Conservation (phyloP, 306 rosid species). For the Rosa rugosa region DNA sequence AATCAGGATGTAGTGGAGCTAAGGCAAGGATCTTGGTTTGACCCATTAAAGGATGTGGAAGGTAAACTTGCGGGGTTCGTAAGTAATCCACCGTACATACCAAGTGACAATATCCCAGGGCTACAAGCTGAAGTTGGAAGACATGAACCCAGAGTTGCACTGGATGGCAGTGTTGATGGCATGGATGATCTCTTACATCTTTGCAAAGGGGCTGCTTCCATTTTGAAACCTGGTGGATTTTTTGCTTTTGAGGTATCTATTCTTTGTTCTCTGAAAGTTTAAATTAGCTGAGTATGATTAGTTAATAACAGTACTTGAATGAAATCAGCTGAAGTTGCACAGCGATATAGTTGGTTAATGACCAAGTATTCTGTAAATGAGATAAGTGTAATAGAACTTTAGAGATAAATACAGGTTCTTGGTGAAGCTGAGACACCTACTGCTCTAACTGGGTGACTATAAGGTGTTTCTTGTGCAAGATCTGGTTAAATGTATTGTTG, state of each 20-base stretch:
- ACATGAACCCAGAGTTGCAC: constrained; percentile 71
- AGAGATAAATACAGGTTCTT: background rate
- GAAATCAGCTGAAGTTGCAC: background rate
- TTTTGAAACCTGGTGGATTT: constrained; percentile 85
- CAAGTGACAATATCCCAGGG: constrained; percentile 62
- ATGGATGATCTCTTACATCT: constrained; percentile 71
- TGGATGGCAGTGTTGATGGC: constrained; percentile 80
- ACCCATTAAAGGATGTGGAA: constrained; percentile 63
- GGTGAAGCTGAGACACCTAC: background rate
- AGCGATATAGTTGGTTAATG: background rate
- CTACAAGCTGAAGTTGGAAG: constrained; percentile 90
- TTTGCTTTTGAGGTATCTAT: constrained; percentile 76
- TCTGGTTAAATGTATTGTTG: background rate
- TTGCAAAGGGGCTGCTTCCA: constrained; percentile 65
- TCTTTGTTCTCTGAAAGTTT: background rate
- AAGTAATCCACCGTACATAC: constrained; percentile 92
- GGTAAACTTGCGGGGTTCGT: constrained; percentile 72
- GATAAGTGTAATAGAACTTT: background rate
- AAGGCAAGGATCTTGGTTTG: constrained; percentile 89
- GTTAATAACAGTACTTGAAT: background rate
- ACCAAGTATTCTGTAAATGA: background rate
- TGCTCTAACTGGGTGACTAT: background rate
- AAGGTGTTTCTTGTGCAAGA: background rate
- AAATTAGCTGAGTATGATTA: background rate
- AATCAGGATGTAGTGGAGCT: constrained; percentile 60